Conservation (phyloP, 331 rosid species). For the Pyrus hybrid region DNA sequence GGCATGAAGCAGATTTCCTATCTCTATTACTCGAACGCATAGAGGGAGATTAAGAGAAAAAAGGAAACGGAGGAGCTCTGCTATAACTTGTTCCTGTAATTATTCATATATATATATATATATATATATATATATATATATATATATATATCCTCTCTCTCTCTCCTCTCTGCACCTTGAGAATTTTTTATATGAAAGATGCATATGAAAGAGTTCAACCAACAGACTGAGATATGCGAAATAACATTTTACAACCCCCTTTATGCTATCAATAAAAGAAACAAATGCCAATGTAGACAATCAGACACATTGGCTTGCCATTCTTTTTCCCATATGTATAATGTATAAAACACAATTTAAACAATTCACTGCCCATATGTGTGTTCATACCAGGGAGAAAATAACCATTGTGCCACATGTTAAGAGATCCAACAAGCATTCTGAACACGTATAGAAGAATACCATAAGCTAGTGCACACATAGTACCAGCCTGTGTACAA, state of each 20-base stretch:
- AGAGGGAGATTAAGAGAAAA: too few species aligned
- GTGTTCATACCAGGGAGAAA: not conserved
- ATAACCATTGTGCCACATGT: not conserved
- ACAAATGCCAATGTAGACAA: not conserved
- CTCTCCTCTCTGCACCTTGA: slow-evolving; percentile 71
- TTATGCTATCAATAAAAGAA: not conserved
- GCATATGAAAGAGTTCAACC: slow-evolving; percentile 51
- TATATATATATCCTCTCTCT: slow-evolving; percentile 6
- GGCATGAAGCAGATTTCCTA: too few species aligned
- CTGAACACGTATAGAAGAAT: not conserved
- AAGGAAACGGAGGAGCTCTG: too few species aligned
- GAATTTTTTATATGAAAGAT: slow-evolving; percentile 64
- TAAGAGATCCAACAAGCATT: not conserved
- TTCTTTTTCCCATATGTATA: not conserved
- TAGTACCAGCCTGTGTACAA: not conserved
- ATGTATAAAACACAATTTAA: not conserved
- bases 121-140: too few species aligned
- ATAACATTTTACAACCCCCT: not conserved
- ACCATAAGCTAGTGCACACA: not conserved
- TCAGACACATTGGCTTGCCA: not conserved
- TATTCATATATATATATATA: too few species aligned
- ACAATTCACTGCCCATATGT: not conserved
- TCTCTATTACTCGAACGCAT: too few species aligned
- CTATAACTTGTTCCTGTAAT: too few species aligned
- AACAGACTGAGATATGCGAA: not conserved